Evolutionary conservation across 371 early-diverging fungal genomes (phyloP), one percentile per base, ranked within the genome.

Genomic region (Mycotypha africana): DNA sequence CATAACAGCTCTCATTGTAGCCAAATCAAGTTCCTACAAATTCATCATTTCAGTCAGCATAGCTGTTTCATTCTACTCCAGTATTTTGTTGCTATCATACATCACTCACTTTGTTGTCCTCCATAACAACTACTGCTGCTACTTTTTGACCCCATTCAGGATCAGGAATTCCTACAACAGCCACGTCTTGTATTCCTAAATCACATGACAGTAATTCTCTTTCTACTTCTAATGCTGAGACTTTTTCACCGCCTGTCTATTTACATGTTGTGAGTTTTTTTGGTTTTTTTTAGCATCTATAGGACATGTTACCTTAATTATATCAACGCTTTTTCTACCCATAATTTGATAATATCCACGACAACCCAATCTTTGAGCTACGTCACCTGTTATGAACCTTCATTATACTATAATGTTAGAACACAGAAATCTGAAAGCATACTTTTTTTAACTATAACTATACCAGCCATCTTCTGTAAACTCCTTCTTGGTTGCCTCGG

Each of bases 191-290:
- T 17, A 92, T 67, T 39, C 57, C 59, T 11, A 73, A 38, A 42
- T 43, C 59, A 46, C 76, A 70, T 22, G 80, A 79, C n/a, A 88
- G 55, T 1, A 92, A 47, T 57, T 82, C 84, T 17, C 88, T 81
- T 58, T 93, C 94, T 31, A 93, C 79, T 53, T 89, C 90, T 33
- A 92, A 56, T 0, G 94, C 89, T 1, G 86, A 86, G 14, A 93
- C 67, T 65, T 92, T 93, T 67, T 86, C 91, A 12, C 92, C 92
- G 38, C 91, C 91, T 12, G 83, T 78, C 76, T 79, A 47, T 22
- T 15, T 12, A 28, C 11, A 28, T 8, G 11, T 8, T n/a, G n/a
- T n/a, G n/a, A n/a, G n/a, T n/a, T n/a, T n/a, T n/a, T n/a, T n/a
- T n/a, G n/a, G n/a, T n/a, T n/a, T n/a, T 28, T 28, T 8, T 28